Evolutionary conservation across 805 yeast genomes (phyloP).

Genomic region (Wickerhamiella occidentalis): DNA sequence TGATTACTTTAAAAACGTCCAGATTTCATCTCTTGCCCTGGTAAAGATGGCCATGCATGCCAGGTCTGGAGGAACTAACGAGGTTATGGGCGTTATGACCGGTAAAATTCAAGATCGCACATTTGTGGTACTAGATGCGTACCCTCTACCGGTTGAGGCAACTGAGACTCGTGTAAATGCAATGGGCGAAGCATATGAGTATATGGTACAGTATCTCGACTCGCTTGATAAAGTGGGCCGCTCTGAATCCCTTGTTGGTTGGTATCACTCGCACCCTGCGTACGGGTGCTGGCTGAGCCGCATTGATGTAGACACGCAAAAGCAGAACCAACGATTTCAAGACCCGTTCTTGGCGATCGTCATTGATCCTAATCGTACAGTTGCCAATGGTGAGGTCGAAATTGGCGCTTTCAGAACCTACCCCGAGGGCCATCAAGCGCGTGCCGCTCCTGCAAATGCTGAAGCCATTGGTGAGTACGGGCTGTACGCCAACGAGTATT

Average conservation of each 20-base stretch:
- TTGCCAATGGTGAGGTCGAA: slow-evolving; percentile 82
- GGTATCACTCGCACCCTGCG: slow-evolving; percentile 97
- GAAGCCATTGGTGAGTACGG: slow-evolving; percentile 41
- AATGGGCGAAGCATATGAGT: slow-evolving; percentile 85
- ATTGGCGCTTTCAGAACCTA: slow-evolving; percentile 81
- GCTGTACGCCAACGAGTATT: slow-evolving; percentile 55
- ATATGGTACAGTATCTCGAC: slow-evolving; percentile 75
- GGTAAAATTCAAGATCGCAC: slow-evolving; percentile 46
- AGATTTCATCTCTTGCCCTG: slow-evolving; percentile 73
- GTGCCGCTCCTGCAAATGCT: background rate
- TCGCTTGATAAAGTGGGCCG: slow-evolving; percentile 38
- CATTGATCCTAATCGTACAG: slow-evolving; percentile 93
- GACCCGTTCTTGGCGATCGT: slow-evolving; percentile 96
- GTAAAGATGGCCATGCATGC: slow-evolving; percentile 84
- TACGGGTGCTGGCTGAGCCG: slow-evolving; percentile 95
- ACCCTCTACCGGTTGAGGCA: slow-evolving; percentile 85
- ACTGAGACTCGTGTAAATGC: slow-evolving; percentile 95
- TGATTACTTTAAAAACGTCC: slow-evolving; percentile 33
- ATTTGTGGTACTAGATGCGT: slow-evolving; percentile 67
- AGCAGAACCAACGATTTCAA: slow-evolving; percentile 89
- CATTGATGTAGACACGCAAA: slow-evolving; percentile 88
- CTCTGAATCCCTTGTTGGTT: slow-evolving; percentile 75
- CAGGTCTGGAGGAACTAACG: slow-evolving; percentile 71
- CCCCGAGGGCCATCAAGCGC: slow-evolving; percentile 5
- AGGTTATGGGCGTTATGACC: slow-evolving; percentile 89